These are phyloP conservation scores for Monilinia laxa DNA, from an alignment of 2,329 filamentous ascomycete species.

Conservation along the genomic window DNA sequence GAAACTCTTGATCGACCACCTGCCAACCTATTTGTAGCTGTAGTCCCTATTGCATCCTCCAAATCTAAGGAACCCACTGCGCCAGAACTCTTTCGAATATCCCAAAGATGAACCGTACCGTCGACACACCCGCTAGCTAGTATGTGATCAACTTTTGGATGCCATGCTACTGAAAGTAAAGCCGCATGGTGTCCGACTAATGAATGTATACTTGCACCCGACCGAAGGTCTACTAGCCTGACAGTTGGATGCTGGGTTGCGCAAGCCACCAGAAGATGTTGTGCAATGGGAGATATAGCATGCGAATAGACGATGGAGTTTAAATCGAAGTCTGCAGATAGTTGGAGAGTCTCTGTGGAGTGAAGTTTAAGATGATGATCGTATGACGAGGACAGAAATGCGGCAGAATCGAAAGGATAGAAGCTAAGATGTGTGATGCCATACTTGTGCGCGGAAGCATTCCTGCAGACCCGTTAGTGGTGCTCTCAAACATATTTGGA, in stretches of 20 bases:
- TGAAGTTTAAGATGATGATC: constrained; percentile 77
- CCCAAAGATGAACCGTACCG: constrained; percentile 81
- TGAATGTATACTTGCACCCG: constrained; percentile 72
- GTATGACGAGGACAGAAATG: constrained; percentile 75
- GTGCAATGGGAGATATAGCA: constrained; percentile 69
- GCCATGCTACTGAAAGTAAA: constrained; percentile 74
- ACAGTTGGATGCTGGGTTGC: constrained; percentile 84
- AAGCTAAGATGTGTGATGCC: constrained; percentile 76
- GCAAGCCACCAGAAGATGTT: constrained; percentile 78
- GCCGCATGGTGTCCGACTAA: constrained; percentile 67
- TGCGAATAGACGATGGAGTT: constrained; percentile 73
- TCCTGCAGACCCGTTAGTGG: constrained; percentile 23
- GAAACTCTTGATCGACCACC: constrained; percentile 48
- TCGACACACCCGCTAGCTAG: constrained; percentile 84
- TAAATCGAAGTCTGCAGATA: constrained; percentile 67
- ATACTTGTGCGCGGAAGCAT: constrained; percentile 55
- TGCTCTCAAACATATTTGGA: neutral
- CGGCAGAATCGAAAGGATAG: constrained; percentile 73
- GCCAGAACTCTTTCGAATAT: constrained; percentile 75
- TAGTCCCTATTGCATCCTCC: constrained; percentile 74
- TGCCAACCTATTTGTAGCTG: constrained; percentile 43
- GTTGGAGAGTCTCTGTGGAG: constrained; percentile 60
- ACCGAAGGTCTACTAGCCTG: constrained; percentile 81
- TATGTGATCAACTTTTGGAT: constrained; percentile 73
- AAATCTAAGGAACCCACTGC: constrained; percentile 77